Conservation (phyloP, 768 basidiomycete genomes). For the Trametes cingulata region DNA sequence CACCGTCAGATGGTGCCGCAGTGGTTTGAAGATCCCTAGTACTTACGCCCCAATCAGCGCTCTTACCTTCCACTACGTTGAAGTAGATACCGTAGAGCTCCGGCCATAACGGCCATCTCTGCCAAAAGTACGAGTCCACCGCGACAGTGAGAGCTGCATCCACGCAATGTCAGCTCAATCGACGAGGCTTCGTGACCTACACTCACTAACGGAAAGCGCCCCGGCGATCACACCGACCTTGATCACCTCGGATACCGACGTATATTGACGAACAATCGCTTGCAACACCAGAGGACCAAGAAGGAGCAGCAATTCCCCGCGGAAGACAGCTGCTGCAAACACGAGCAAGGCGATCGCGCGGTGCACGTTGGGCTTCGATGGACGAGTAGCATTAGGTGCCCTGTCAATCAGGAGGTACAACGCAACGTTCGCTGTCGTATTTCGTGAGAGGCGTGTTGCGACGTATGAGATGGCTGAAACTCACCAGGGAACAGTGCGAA, state of each 20-base stretch:
- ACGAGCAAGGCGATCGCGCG: conserved; percentile 61
- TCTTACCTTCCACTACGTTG: conserved; percentile 86
- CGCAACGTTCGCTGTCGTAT: conserved; percentile 56
- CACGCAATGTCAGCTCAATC: neutral
- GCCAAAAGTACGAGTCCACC: conserved; percentile 90
- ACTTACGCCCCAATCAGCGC: conserved; percentile 90
- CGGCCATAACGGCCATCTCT: conserved; percentile 75
- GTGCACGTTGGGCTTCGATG: conserved; percentile 37
- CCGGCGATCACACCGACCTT: conserved; percentile 52
- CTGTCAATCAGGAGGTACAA: conserved; percentile 49
- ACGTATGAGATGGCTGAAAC: conserved; percentile 5
- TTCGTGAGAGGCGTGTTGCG: neutral
- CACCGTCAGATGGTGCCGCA: neutral
- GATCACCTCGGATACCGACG: conserved; percentile 46
- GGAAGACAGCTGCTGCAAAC: conserved; percentile 68
- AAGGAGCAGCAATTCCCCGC: conserved; percentile 76
- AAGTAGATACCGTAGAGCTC: conserved; percentile 79
- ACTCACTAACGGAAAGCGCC: conserved; percentile 52
- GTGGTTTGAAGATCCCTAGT: neutral
- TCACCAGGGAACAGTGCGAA: conserved; percentile 80
- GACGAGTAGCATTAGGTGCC: conserved; percentile 41
- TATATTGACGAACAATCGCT: conserved; percentile 43
- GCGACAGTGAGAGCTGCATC: conserved; percentile 54
- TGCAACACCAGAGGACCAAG: conserved; percentile 64
- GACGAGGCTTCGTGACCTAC: neutral